Evolutionary conservation across 140 eudicot species (phyloP).

Genomic region (Erigeron philadelphicus): DNA sequence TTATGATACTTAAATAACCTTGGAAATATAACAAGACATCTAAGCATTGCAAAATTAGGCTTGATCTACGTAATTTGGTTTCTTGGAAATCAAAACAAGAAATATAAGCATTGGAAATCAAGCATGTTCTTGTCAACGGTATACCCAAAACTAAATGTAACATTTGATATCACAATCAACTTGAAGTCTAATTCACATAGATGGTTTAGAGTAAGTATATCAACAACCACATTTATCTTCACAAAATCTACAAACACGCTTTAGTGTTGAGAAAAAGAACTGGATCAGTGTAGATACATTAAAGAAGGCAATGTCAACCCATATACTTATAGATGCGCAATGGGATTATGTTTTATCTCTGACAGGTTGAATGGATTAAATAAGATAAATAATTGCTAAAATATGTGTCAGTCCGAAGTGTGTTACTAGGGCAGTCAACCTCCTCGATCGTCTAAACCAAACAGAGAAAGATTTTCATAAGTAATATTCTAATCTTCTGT

Average conservation of each 20-base stretch:
- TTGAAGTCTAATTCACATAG: slow-evolving; percentile 4
- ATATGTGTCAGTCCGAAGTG: too few species aligned
- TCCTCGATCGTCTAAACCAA: too few species aligned
- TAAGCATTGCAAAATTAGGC: not conserved
- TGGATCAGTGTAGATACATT: not conserved
- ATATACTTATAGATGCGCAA: too few species aligned
- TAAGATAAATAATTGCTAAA: too few species aligned
- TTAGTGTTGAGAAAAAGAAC: not conserved
- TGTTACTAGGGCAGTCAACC: too few species aligned
- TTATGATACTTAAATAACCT: not conserved
- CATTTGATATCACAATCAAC: not conserved
- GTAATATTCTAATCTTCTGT: too few species aligned
- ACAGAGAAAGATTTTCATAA: too few species aligned
- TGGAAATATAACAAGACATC: too few species aligned
- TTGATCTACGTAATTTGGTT: not conserved
- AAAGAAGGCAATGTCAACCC: not conserved
- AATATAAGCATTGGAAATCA: not conserved
- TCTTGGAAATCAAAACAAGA: not conserved
- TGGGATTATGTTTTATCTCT: too few species aligned
- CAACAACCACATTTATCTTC: not conserved
- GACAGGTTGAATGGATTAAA: too few species aligned
- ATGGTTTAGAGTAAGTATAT: slow-evolving; percentile 3
- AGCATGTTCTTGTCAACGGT: not conserved
- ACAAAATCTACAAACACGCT: not conserved
- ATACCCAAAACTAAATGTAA: not conserved